Evolutionary conservation across 768 basidiomycete species (phyloP).

Genomic region (Brasilioporus rufonigricans): DNA sequence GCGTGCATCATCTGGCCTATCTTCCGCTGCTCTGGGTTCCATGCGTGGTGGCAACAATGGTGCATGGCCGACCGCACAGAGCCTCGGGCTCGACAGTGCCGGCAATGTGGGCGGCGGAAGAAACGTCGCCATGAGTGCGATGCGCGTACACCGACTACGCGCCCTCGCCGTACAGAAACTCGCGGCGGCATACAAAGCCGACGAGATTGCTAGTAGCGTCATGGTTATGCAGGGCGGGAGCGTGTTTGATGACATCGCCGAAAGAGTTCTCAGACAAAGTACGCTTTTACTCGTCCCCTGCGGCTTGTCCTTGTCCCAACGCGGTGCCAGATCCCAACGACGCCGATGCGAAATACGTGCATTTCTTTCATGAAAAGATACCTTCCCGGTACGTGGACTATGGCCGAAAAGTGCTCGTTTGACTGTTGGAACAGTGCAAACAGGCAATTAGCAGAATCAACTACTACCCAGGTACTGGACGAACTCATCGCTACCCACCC

Average conservation of each 20-base stretch:
- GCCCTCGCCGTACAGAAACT: slow-evolving; percentile 84
- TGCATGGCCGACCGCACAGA: slow-evolving; percentile 64
- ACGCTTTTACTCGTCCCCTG: slow-evolving; percentile 17
- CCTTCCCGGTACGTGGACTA: slow-evolving; percentile 71
- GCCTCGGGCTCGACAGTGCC: slow-evolving; percentile 58
- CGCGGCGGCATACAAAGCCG: slow-evolving; percentile 79
- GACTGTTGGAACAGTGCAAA: slow-evolving; percentile 21
- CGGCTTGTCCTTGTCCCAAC: not conserved
- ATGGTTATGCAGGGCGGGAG: slow-evolving; percentile 96
- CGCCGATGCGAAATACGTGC: slow-evolving; percentile 80
- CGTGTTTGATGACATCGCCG: slow-evolving; percentile 90
- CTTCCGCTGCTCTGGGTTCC: slow-evolving; percentile 68
- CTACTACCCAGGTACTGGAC: slow-evolving; percentile 74
- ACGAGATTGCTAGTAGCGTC: slow-evolving; percentile 90
- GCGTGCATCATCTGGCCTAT: slow-evolving; percentile 81
- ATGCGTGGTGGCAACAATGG: slow-evolving; percentile 46
- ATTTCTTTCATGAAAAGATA: slow-evolving; percentile 95
- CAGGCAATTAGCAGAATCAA: slow-evolving; percentile 85
- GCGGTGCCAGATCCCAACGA: slow-evolving; percentile 63
- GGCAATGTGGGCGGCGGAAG: slow-evolving; percentile 58
- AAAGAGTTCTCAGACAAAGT: slow-evolving; percentile 75
- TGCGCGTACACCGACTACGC: slow-evolving; percentile 76
- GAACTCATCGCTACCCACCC: slow-evolving; percentile 73
- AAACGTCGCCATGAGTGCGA: slow-evolving; percentile 80
- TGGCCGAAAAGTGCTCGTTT: slow-evolving; percentile 4